Conservation (phyloP, 2,329 filamentous ascomycete species). For the Davidsoniella australis region DNA sequence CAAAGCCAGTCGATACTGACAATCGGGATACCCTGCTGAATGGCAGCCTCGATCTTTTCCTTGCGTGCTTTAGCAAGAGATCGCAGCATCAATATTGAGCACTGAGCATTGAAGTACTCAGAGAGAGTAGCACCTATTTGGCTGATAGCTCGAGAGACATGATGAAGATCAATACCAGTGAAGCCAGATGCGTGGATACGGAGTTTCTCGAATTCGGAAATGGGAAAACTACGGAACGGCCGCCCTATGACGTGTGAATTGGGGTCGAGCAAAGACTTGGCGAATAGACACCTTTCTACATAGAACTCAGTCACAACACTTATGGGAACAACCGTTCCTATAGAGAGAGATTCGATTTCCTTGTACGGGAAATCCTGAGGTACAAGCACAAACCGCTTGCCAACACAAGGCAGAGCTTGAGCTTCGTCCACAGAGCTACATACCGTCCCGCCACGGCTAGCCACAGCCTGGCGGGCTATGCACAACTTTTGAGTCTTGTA, state of each 20-base stretch:
- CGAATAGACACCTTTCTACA: conserved; percentile 73
- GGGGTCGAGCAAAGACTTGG: conserved; percentile 54
- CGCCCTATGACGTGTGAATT: conserved; percentile 54
- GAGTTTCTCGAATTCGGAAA: conserved; percentile 52
- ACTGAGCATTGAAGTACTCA: conserved; percentile 53
- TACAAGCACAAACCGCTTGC: conserved; percentile 30
- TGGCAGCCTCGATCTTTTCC: conserved; percentile 66
- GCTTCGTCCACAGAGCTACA: conserved; percentile 3
- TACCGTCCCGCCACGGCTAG: conserved; percentile 1
- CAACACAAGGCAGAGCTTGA: neutral
- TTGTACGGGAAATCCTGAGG: conserved; percentile 24
- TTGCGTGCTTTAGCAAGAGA: conserved; percentile 37
- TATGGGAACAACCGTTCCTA: neutral
- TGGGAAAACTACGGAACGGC: conserved; percentile 55
- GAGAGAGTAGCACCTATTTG: conserved; percentile 69
- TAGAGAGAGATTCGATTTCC: neutral
- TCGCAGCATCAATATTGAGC: conserved; percentile 65
- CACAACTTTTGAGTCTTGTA: conserved; percentile 26
- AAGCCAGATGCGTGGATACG: conserved; percentile 71
- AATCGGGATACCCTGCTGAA: conserved; percentile 62
- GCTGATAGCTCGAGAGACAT: conserved; percentile 59
- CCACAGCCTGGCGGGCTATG: conserved; percentile 4
- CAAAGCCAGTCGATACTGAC: conserved; percentile 73
- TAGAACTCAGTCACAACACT: conserved; percentile 71
- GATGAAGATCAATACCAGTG: conserved; percentile 65